Evolutionary conservation across 2,329 filamentous ascomycete species (phyloP).

Genomic region (Colletotrichum sp.): DNA sequence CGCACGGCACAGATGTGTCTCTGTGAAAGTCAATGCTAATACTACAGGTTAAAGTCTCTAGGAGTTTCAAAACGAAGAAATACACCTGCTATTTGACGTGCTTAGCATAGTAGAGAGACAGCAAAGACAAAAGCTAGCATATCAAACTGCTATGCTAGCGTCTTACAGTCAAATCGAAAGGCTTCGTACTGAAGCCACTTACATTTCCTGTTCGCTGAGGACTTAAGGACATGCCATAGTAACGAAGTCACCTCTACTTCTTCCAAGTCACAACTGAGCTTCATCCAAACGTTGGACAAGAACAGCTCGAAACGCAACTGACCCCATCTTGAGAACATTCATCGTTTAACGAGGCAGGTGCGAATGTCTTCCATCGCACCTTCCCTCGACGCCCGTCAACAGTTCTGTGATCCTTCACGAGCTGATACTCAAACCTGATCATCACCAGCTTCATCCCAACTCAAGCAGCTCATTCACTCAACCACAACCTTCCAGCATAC

Average conservation of each 20-base stretch:
- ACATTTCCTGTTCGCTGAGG: rapidly evolving
- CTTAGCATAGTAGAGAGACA: not conserved
- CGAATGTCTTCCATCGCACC: not conserved
- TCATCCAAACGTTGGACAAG: rapidly evolving
- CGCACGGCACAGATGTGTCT: not conserved
- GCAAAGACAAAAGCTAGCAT: not conserved
- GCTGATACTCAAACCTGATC: rapidly evolving
- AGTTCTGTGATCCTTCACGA: not conserved
- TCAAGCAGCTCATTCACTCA: not conserved
- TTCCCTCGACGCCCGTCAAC: not conserved
- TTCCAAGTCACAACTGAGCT: rapidly evolving
- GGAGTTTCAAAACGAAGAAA: rapidly evolving
- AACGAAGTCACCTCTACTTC: rapidly evolving
- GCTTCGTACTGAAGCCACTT: not conserved
- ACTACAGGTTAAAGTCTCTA: rapidly evolving
- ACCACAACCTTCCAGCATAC: not conserved
- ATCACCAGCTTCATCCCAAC: not conserved
- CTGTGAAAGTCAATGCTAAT: rapidly evolving
- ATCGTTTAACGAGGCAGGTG: not conserved
- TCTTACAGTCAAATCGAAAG: not conserved
- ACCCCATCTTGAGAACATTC: rapidly evolving
- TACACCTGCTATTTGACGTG: not conserved
- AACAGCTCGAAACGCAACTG: rapidly evolving
- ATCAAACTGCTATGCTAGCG: not conserved
- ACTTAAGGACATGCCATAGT: rapidly evolving